Evolutionary conservation across 306 rosid genomes (phyloP).

Genomic region (Lagenaria siceraria): DNA sequence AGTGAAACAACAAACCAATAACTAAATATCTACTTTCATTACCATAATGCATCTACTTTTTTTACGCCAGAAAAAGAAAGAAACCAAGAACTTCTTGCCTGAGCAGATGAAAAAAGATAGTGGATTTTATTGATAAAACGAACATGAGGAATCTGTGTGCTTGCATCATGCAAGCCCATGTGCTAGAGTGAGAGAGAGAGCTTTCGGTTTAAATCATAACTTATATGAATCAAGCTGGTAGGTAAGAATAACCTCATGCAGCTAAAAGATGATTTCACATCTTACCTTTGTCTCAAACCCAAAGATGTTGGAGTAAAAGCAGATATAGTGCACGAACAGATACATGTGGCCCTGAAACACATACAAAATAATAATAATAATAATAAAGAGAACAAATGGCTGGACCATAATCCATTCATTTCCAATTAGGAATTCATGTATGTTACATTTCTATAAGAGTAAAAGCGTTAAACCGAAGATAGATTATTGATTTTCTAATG

Average conservation of each 20-base stretch:
- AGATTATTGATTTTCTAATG: neutral
- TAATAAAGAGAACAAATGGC: conserved; percentile 7
- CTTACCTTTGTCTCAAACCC: conserved; percentile 94
- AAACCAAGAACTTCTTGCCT: neutral
- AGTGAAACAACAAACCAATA: no score
- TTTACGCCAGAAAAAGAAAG: neutral
- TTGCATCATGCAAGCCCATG: neutral
- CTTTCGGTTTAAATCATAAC: neutral
- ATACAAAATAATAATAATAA: conserved; percentile 9
- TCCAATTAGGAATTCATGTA: neutral
- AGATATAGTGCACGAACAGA: conserved; percentile 58
- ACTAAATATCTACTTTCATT: neutral
- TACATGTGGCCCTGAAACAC: conserved; percentile 90
- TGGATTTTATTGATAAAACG: neutral
- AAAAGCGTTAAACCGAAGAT: neutral
- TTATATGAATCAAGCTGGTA: neutral
- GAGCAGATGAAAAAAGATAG: neutral
- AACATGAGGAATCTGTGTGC: neutral
- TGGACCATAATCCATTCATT: neutral
- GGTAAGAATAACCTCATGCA: neutral
- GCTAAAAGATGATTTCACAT: conserved; percentile 7
- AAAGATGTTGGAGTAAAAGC: conserved; percentile 93
- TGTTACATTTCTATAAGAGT: neutral
- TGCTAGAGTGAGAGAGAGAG: neutral
- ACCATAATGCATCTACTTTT: neutral